These are phyloP conservation scores for Botrytis galanthina DNA, from an alignment of 2,329 filamentous ascomycete genomes.

Conservation along the genomic window DNA sequence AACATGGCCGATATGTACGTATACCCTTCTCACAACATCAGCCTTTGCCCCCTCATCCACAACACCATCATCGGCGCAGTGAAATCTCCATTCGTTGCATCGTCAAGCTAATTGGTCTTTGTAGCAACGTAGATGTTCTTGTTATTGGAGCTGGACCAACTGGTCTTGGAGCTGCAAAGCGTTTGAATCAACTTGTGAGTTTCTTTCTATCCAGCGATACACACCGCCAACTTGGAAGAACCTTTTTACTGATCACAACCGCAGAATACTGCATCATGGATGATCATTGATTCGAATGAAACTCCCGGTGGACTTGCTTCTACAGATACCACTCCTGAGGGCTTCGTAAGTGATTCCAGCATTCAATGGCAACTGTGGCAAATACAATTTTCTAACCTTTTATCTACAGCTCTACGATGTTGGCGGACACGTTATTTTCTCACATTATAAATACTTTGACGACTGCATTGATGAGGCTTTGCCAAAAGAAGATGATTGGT, in stretches of 20 bases:
- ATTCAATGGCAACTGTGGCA: slow-evolving; percentile 24
- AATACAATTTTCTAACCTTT: slow-evolving; percentile 25
- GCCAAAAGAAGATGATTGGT: slow-evolving; percentile 93
- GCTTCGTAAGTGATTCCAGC: slow-evolving; percentile 72
- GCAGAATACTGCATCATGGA: slow-evolving; percentile 88
- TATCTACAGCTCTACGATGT: slow-evolving; percentile 85
- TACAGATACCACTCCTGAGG: slow-evolving; percentile 91
- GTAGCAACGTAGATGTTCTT: slow-evolving; percentile 85
- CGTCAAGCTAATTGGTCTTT: slow-evolving; percentile 19
- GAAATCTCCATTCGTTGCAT: background rate
- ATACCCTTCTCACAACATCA: background rate
- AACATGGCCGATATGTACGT: slow-evolving; percentile 26
- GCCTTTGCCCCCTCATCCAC: background rate
- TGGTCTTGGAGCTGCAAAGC: slow-evolving; percentile 95
- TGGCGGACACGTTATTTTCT: slow-evolving; percentile 51
- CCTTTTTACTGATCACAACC: slow-evolving; percentile 18
- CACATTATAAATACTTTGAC: slow-evolving; percentile 98
- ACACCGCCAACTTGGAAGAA: slow-evolving; percentile 23
- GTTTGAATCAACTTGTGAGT: slow-evolving; percentile 85
- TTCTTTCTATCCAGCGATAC: slow-evolving; percentile 13
- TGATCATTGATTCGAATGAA: slow-evolving; percentile 90
- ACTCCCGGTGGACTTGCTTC: slow-evolving; percentile 93
- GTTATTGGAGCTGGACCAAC: slow-evolving; percentile 98
- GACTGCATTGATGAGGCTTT: slow-evolving; percentile 97
- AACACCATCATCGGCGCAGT: background rate